These are phyloP conservation scores for Pseudogymnoascus sp. DNA, from an alignment of 2,329 filamentous ascomycete species.

Conservation along the genomic window DNA sequence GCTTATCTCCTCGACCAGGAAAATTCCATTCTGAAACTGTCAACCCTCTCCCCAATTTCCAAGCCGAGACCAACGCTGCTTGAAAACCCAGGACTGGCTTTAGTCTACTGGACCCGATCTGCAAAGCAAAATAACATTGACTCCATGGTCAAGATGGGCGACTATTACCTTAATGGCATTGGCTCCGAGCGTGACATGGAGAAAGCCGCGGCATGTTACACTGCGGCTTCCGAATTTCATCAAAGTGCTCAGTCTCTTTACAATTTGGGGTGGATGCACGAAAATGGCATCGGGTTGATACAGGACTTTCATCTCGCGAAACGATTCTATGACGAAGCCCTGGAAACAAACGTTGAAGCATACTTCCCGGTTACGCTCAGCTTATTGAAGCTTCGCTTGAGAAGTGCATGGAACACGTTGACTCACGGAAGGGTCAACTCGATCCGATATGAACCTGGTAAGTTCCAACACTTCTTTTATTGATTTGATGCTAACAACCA, in stretches of 20 bases:
- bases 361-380: constrained; percentile 89
- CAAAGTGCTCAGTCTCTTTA: constrained; percentile 92
- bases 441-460: constrained; percentile 82
- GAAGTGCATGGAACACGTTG: constrained; percentile 91
- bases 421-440: constrained; percentile 87
- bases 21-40: constrained; percentile 42
- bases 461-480: constrained; percentile 26
- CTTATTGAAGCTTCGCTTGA: constrained; percentile 70
- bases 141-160: constrained; percentile 93
- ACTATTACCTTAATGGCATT: constrained; percentile 84
- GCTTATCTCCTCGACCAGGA: constrained; percentile 61
- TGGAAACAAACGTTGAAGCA: constrained; percentile 86
- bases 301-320: constrained; percentile 98
- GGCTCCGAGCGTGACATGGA: constrained; percentile 64
- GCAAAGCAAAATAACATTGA: constrained; percentile 90
- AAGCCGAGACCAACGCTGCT: constrained; percentile 36
- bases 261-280: constrained; percentile 99
- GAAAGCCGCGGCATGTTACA: constrained; percentile 89
- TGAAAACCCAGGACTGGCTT: constrained; percentile 43
- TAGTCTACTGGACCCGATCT: constrained; percentile 93
- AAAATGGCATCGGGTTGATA: constrained; percentile 84
- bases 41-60: constrained; percentile 27
- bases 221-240: constrained; percentile 81
- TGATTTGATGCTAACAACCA: constrained; percentile 23
- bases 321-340: constrained; percentile 84